Evolutionary conservation across 2,329 filamentous ascomycete species (phyloP).

Genomic region (Coniella vitis): DNA sequence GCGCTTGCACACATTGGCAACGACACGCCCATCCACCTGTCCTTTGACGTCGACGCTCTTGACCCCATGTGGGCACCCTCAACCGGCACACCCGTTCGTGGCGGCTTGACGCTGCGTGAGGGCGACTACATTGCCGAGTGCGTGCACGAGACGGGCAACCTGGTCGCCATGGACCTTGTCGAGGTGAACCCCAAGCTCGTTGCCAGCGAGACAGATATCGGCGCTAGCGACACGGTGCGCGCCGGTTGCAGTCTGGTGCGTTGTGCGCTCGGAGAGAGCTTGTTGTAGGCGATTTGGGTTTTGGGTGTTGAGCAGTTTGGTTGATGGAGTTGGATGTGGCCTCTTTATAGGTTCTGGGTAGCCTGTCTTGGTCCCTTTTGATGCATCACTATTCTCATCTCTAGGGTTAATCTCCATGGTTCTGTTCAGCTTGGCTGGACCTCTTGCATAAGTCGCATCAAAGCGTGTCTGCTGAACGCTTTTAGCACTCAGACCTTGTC

Average conservation of each 20-base stretch:
- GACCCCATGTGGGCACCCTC: slow-evolving; percentile 95
- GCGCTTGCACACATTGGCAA: slow-evolving; percentile 90
- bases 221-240: slow-evolving; percentile 78
- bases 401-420: too few relatives aligned
- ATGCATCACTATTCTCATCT: too few relatives aligned
- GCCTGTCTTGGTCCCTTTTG: too few relatives aligned
- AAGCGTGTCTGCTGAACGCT: too few relatives aligned
- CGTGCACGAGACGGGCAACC: slow-evolving; percentile 70
- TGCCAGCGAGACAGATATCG: slow-evolving; percentile 50
- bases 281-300: slow-evolving; percentile 55
- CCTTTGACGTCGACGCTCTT: slow-evolving; percentile 93
- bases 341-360: too few relatives aligned
- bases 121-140: slow-evolving; percentile 94
- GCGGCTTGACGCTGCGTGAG: slow-evolving; percentile 86
- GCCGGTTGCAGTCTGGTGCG: slow-evolving; percentile 87
- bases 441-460: too few relatives aligned
- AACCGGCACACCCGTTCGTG: slow-evolving; percentile 90
- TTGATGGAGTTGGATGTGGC: too few relatives aligned
- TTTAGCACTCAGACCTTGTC: too few relatives aligned
- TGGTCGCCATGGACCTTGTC: slow-evolving; percentile 75
- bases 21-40: slow-evolving; percentile 94
- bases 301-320: too few relatives aligned
- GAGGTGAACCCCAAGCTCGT: slow-evolving; percentile 68
- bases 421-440: too few relatives aligned
- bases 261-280: slow-evolving; percentile 84